A percentile compares a stretch with the other conserved stretches of the same genome.
These are phyloP conservation scores for Takakia lepidozioides DNA, from an alignment of 225 moss, liverwort and hornwort genomes.

Conservation along the genomic window DNA sequence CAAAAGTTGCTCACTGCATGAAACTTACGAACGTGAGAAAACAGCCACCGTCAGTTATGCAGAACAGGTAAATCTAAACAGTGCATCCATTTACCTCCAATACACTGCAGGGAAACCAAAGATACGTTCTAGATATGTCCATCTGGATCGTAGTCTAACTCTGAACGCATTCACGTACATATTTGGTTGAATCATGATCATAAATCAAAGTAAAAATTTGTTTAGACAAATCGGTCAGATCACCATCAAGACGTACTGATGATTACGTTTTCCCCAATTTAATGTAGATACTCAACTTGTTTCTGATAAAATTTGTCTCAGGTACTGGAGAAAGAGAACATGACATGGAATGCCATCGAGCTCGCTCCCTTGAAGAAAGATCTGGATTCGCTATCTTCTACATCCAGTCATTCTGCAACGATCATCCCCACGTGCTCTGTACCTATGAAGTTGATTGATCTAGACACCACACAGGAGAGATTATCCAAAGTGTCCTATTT, in stretches of 20 bases:
- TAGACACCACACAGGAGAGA: constrained; percentile 15
- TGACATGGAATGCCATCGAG: constrained; percentile 22
- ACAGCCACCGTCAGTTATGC: background rate
- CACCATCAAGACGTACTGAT: background rate
- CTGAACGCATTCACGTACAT: too few species aligned
- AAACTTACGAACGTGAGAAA: background rate
- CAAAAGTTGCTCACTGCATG: background rate
- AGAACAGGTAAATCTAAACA: background rate
- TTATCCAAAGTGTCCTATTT: constrained; percentile 14
- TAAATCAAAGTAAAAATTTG: background rate
- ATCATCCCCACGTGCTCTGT: constrained; percentile 12
- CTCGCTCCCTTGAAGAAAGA: constrained; percentile 28
- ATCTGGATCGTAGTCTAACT: too few species aligned
- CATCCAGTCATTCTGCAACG: background rate
- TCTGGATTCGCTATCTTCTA: constrained; percentile 10
- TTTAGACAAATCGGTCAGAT: background rate
- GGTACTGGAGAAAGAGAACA: constrained; percentile 15
- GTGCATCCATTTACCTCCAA: background rate
- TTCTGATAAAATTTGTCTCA: background rate
- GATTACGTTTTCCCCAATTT: too few species aligned
- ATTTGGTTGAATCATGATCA: background rate
- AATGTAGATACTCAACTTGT: background rate
- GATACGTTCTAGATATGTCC: background rate
- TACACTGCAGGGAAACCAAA: background rate
- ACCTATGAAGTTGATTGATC: constrained; percentile 15